Conservation (phyloP, 257 asterid species). For the Cinchona pubescens region DNA sequence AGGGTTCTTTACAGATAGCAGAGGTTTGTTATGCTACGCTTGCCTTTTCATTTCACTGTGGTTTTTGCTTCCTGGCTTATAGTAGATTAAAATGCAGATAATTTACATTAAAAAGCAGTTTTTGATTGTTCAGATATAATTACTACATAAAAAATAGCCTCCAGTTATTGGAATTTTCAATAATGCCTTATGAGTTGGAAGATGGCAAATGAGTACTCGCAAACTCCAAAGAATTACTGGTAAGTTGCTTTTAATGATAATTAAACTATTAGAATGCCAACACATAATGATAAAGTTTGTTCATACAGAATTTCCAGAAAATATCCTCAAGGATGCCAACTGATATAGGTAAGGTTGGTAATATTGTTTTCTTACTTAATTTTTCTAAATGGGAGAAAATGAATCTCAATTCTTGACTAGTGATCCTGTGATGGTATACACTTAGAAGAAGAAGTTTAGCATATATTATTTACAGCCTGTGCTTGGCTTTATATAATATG, state of each 20-base stretch:
- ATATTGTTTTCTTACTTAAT: background rate
- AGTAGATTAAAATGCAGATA: background rate
- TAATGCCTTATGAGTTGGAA: background rate
- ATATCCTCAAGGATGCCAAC: background rate
- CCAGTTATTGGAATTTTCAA: background rate
- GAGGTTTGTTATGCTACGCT: slow-evolving; percentile 46
- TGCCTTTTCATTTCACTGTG: background rate
- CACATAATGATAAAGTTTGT: background rate
- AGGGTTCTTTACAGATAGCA: slow-evolving; percentile 55
- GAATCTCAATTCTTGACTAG: background rate
- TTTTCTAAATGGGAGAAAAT: background rate
- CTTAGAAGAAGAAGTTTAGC: background rate
- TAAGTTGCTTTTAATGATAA: slow-evolving; percentile 1
- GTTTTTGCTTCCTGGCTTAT: background rate
- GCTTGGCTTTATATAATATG: background rate
- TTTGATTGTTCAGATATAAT: background rate
- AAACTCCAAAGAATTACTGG: background rate
- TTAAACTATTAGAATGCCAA: background rate
- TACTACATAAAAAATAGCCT: background rate
- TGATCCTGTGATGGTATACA: background rate
- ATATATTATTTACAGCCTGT: background rate
- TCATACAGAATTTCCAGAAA: background rate
- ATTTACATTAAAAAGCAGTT: background rate
- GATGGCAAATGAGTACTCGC: background rate
- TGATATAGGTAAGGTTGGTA: background rate